Conservation (phyloP, 331 rosid species). For the Dryas integrifolia region DNA sequence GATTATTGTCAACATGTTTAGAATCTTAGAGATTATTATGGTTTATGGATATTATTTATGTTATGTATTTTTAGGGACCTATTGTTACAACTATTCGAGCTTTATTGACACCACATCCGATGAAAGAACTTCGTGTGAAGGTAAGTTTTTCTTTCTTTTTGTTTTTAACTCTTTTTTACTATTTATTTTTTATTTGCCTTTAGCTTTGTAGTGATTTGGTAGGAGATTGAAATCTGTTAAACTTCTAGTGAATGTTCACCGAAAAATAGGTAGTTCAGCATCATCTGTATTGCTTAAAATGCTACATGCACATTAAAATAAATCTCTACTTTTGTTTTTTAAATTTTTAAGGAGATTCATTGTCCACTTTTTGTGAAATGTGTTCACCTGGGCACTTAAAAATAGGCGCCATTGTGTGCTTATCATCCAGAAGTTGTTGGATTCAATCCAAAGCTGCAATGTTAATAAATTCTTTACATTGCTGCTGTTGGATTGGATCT, state of each 20-base stretch:
- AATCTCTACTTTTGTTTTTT: not conserved
- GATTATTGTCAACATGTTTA: too few species aligned
- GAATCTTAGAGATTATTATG: not conserved
- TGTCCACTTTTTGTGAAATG: not conserved
- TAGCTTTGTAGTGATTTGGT: constrained; percentile 1
- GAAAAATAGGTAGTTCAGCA: not conserved
- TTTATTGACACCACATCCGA: constrained; percentile 88
- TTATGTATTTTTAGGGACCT: constrained; percentile 61
- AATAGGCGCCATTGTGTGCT: not conserved
- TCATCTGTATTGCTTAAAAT: not conserved
- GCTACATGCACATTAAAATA: not conserved
- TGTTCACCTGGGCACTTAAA: not conserved
- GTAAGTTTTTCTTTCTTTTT: constrained; percentile 30
- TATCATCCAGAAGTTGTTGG: not conserved
- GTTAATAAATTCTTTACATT: too few species aligned
- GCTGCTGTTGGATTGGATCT: too few species aligned
- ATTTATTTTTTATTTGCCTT: not conserved
- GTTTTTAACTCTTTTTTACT: constrained; percentile 2
- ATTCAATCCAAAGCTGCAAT: not conserved
- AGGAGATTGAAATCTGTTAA: not conserved
- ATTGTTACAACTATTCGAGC: constrained; percentile 89
- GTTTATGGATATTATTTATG: not conserved
- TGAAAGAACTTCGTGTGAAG: constrained; percentile 98
- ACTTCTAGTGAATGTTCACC: not conserved
- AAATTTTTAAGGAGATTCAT: not conserved